These are phyloP conservation scores for Solanum neorickii DNA, from an alignment of 257 asterid species.

Conservation along the genomic window DNA sequence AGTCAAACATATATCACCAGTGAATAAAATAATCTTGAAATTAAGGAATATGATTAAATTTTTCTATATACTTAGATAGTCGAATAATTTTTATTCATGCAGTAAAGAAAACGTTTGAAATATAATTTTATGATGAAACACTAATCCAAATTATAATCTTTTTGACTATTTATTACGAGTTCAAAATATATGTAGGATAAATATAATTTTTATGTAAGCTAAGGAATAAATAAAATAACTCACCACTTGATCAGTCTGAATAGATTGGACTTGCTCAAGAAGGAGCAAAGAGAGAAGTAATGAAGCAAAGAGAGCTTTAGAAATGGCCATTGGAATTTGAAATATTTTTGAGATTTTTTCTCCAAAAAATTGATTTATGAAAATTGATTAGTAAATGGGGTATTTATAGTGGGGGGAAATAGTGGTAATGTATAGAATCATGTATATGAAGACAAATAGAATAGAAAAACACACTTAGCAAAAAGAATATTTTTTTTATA, in stretches of 20 bases:
- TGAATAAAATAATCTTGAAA: neutral
- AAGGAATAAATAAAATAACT: neutral
- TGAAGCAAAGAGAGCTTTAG: slow-evolving; percentile 25
- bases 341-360: neutral
- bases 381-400: neutral
- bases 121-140: neutral
- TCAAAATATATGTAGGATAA: neutral
- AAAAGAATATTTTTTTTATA: neutral
- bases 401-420: neutral
- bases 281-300: slow-evolving; percentile 28
- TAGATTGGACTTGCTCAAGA: slow-evolving; percentile 39
- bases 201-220: neutral
- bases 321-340: slow-evolving; percentile 27
- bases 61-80: neutral
- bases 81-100: neutral
- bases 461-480: neutral
- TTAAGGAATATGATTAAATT: neutral
- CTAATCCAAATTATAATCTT: neutral
- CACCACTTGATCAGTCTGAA: slow-evolving; percentile 31
- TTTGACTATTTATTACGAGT: neutral
- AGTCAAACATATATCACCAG: neutral
- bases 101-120: too few relatives aligned
- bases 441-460: slow-evolving; percentile 5
- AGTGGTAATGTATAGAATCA: neutral
- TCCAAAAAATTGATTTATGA: neutral